These are phyloP conservation scores for Micromonas commoda DNA, from an alignment of 139 green algal species.

Conservation along the genomic window DNA sequence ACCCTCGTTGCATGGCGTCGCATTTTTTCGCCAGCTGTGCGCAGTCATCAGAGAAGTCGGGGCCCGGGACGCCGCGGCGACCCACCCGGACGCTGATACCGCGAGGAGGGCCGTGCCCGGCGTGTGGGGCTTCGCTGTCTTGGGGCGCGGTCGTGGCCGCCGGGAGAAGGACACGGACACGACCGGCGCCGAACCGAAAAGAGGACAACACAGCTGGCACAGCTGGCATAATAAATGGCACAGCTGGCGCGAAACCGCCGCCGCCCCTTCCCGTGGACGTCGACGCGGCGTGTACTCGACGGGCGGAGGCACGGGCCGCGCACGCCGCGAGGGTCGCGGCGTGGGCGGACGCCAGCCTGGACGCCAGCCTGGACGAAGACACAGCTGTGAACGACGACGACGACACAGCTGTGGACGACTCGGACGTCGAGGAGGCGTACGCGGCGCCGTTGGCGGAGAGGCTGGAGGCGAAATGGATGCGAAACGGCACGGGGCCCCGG, in stretches of 20 bases:
- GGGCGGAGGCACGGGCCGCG: no score
- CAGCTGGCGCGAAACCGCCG: background rate
- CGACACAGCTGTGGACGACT: background rate
- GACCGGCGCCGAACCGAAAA: background rate
- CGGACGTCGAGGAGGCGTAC: background rate
- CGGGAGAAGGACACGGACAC: background rate
- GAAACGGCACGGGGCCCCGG: no score
- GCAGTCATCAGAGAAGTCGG: no score
- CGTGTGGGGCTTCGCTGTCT: background rate
- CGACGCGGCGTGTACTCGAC: background rate
- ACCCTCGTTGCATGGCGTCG: slow-evolving; percentile 3
- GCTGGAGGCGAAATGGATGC: background rate
- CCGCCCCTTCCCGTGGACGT: no score
- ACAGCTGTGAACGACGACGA: background rate
- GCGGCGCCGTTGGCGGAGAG: background rate
- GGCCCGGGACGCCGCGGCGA: background rate
- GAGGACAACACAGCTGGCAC: background rate
- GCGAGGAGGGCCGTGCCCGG: background rate
- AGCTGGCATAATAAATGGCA: background rate
- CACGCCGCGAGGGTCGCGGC: background rate
- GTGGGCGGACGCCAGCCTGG: background rate
- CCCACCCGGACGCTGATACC: background rate
- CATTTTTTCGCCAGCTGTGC: slow-evolving; percentile 2
- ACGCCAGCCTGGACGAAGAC: no score
- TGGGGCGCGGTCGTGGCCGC: slow-evolving; percentile 3